Base-by-base conservation (phyloP, 2,329 filamentous ascomycete species). In the Calonectria hawksworthii region DNA sequence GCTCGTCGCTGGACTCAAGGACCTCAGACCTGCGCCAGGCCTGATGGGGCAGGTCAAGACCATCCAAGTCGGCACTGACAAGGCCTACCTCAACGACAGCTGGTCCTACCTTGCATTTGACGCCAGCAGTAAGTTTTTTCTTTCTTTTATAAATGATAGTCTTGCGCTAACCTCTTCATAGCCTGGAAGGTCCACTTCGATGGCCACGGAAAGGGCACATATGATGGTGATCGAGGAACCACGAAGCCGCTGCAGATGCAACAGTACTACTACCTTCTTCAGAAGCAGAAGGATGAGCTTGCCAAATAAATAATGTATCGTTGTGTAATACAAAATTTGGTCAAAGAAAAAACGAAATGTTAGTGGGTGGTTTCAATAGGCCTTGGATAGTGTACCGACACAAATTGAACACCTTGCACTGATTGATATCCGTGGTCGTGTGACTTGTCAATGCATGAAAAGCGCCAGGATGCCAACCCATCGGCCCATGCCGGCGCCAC, bases 91-190 rank as follows among this genome's bases (percentile, higher is more conserved):
- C 26, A 88, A 88, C 71, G 87, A 89, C 59, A 88, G 85, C 76
- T 89, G 88, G 86, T 88, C 87, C 1, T 86, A 86, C 61, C 83
- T 89, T 21, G 82, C 82, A 38, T 85, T 85, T 18, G 86, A 89
- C 74, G 84, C 86, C 2, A 88, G 84, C 74, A 88, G 88, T 89
- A 85, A 85, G 86, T 84, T 30, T 56, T 13, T 5, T 21, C 10
- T 16, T 36, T 7, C 0, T 0, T 1, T 14, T 1, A 21, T n/a
- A 13, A 1, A 10, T 44, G 1, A 6, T 0, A 41, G 1, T 18
- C 3, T 26, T 11, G 14, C 23, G 76, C 81, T 86, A 30, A 85
- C 52, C 1, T 0, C 30, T 30, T n/a, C 9, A 73, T 13, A 82
- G 80, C 80, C 54, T 82, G 80, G 80, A 82, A 82, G 26, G 76